Base-by-base conservation (phyloP, 495 filamentous ascomycete genomes). In the Penicillium crystallinum region DNA sequence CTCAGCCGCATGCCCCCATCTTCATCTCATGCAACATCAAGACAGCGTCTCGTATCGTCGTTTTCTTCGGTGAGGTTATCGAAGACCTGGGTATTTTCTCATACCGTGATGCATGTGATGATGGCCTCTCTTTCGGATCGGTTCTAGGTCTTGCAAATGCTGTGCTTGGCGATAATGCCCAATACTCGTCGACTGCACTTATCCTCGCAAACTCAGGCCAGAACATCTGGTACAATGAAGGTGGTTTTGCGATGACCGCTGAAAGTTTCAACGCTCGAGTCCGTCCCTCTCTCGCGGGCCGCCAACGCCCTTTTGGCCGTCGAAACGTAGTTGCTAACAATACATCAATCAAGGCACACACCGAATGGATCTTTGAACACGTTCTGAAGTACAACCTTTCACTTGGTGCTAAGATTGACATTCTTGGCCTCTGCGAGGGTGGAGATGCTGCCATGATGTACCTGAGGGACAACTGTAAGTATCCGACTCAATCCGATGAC, bases 21-120 rank as follows among this genome's bases (percentile, higher is more conserved):
- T 75, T 88, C 60, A 61, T 81, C 38, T 81, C 82, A 12, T 15
- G 64, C 30, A 75, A 86, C 46, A 61, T 95, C 7, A 54, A 65
- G 30, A 62, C 56, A n/a, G 81, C 78, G 23, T 76, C 77, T 17
- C 83, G 87, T 11, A 70, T 95, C 9, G 69, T 95, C n/a, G 65
- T 96, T 46, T 71, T 93, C 47, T 78, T 95, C 55, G 86, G 87
- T 52, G 85, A 92, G 52, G 62, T 76, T 2, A 55, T 49, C 10
- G 86, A 95, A 59, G 84, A 92, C 46, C 73, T 93, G 3, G 89
- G 88, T 3, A 72, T 91, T 44, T 81, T 89, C 57, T 79, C 89
- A 6, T 85, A 86, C 59, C 85, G 89, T 12, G 71, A 79, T 6
- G 63, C 86, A 17, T 76, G 81, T 48, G 54, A 61, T 0, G 79